Conservation (phyloP, 257 asterid species). For the Solanum gandarillasii region DNA sequence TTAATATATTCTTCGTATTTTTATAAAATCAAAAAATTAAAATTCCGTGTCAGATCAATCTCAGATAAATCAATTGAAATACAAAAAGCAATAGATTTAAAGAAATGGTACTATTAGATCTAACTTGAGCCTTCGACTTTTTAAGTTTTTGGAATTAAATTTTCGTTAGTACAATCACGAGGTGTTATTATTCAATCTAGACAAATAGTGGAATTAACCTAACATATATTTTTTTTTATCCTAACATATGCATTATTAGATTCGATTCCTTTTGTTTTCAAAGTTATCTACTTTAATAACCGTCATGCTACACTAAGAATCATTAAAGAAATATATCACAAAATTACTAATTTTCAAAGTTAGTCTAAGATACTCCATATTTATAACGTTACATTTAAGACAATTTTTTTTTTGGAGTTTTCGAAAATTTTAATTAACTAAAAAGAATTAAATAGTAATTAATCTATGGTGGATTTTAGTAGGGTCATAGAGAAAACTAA, state of each 20-base stretch:
- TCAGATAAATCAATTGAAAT: too few relatives aligned
- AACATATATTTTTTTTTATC: too few relatives aligned
- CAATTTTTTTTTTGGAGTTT: neutral
- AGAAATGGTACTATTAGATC: neutral
- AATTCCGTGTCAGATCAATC: rapidly evolving
- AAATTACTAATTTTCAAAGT: neutral
- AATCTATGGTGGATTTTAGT: neutral
- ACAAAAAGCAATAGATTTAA: too few relatives aligned
- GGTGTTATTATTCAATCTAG: neutral
- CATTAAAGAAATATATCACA: neutral
- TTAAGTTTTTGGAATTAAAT: neutral
- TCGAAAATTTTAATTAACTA: neutral
- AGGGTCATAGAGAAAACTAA: neutral
- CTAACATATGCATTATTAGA: neutral
- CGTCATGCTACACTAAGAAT: neutral
- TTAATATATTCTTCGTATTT: too few relatives aligned
- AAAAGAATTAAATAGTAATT: neutral
- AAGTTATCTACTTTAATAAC: neutral
- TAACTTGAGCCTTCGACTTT: neutral
- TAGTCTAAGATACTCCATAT: neutral
- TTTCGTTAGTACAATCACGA: neutral
- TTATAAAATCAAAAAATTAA: too few relatives aligned
- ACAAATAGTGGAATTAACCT: neutral
- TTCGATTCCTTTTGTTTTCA: neutral
- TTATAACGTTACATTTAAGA: neutral